Conservation (phyloP, 257 asterid species). For the Handroanthus guayacan region DNA sequence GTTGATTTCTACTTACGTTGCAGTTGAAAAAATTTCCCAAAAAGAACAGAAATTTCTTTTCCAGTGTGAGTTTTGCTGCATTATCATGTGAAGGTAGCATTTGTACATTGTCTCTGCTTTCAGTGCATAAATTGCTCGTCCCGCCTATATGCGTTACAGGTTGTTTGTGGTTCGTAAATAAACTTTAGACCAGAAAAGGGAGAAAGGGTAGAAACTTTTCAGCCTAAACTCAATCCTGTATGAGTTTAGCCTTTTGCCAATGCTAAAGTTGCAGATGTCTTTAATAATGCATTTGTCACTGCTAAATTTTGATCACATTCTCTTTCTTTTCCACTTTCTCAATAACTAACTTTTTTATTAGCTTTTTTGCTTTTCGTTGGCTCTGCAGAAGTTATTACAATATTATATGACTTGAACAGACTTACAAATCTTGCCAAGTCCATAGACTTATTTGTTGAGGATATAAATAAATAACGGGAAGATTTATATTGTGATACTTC, state of each 20-base stretch:
- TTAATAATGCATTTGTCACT: not conserved
- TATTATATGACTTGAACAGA: too few relatives aligned
- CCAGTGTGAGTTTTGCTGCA: not conserved
- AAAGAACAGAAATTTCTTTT: not conserved
- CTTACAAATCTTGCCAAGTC: not conserved
- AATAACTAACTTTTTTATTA: too few relatives aligned
- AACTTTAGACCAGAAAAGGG: not conserved
- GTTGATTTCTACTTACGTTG: not conserved
- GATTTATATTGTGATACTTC: not conserved
- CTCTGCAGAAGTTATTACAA: too few relatives aligned
- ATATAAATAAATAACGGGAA: not conserved
- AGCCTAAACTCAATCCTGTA: not conserved
- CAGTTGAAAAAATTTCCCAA: not conserved
- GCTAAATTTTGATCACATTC: not conserved
- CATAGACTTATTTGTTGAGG: not conserved
- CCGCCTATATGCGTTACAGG: not conserved
- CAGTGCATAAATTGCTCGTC: not conserved
- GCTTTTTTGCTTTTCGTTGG: too few relatives aligned
- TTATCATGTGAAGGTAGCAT: not conserved
- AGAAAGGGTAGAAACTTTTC: slow-evolving; percentile 3
- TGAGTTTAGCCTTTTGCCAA: not conserved
- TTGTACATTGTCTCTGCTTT: not conserved
- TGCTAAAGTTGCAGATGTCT: not conserved
- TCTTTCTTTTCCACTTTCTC: not conserved
- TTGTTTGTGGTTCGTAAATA: not conserved